Conservation (phyloP, 768 basidiomycete species). For the Hericium coralloides region DNA sequence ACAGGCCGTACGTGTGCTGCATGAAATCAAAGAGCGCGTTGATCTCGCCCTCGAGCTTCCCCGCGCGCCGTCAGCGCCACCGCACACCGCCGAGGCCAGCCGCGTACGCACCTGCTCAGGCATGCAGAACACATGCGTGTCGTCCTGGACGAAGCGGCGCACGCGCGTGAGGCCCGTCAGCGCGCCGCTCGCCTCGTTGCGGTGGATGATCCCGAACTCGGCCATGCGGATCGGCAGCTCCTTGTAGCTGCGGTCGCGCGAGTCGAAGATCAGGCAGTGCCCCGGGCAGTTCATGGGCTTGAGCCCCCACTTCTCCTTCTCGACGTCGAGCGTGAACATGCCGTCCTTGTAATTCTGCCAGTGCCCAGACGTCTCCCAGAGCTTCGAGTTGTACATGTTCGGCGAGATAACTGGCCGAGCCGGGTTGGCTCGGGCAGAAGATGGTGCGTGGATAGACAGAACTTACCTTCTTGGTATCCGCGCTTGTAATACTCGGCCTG, state of each 20-base stretch:
- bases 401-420: conserved; percentile 79
- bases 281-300: conserved; percentile 99
- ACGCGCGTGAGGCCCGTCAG: conserved; percentile 90
- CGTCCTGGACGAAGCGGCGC: conserved; percentile 93
- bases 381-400: conserved; percentile 92
- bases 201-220: conserved; percentile 94
- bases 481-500: conserved; percentile 91
- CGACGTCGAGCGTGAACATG: conserved; percentile 92
- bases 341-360: conserved; percentile 98
- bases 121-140: conserved; percentile 98
- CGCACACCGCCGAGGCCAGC: neutral
- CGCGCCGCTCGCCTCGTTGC: conserved; percentile 94
- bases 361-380: conserved; percentile 98
- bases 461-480: conserved; percentile 84
- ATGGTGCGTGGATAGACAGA: neutral
- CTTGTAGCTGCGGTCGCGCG: conserved; percentile 86
- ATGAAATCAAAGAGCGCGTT: conserved; percentile 88
- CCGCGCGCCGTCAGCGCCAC: neutral
- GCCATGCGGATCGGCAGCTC: conserved; percentile 97
- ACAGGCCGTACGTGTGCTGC: conserved; percentile 85
- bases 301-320: conserved; percentile 92
- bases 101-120: conserved; percentile 58
- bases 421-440: neutral
- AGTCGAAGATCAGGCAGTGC: conserved; percentile 93
- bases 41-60: conserved; percentile 82